Evolutionary conservation across 2,329 filamentous ascomycete species (phyloP), one percentile per base, ranked within the genome.

Genomic region (Aspergillus spinulosporus): DNA sequence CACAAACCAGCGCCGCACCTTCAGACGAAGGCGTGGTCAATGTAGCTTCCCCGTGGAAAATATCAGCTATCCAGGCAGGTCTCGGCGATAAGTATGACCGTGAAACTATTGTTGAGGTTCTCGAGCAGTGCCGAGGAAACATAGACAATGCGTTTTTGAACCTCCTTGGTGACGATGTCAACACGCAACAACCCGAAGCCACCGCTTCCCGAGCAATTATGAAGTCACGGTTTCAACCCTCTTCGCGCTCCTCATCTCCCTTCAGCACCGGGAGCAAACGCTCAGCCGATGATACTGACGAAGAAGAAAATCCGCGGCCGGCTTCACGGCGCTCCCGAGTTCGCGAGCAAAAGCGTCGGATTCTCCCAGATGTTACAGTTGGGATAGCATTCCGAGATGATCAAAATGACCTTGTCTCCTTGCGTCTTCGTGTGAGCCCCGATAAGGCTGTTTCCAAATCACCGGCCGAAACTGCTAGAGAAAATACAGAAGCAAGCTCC

Each of bases 91-190:
- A 77, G 50, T 75, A 77, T 42, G 78, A 82, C 62, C 77, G 78
- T 40, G 74, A 73, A 31, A 77, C 76, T 26, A 81, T 85, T 58
- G 78, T 79, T 48, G 76, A 79, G 60, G 76, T 79, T 57, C 73
- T 86, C 34, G 75, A 81, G 62, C 76, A 79, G 60, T 78, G 76
- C 54, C 80, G 78, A 49, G 82, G 82, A 44, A 78, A 82, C 62
- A 75, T 85, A 44, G 76, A 83, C 61, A 68, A 74, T 29, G 80
- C 82, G 5, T 82, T 84, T 42, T 76, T 75, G 9, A 79, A 76
- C 46, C 68, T 85, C 14, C 66, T 84, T 2, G 82, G 81, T 37
- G 74, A 75, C 2, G 76, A 80, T 36, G 48, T 52, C 29, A 64
- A 64, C n/a, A 56, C 59, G 2, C 55, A 60, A 32, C 54, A 60